These are phyloP conservation scores for Martensiomyces pterosporus DNA, from an alignment of 192 early-diverging fungal species.

Conservation along the genomic window DNA sequence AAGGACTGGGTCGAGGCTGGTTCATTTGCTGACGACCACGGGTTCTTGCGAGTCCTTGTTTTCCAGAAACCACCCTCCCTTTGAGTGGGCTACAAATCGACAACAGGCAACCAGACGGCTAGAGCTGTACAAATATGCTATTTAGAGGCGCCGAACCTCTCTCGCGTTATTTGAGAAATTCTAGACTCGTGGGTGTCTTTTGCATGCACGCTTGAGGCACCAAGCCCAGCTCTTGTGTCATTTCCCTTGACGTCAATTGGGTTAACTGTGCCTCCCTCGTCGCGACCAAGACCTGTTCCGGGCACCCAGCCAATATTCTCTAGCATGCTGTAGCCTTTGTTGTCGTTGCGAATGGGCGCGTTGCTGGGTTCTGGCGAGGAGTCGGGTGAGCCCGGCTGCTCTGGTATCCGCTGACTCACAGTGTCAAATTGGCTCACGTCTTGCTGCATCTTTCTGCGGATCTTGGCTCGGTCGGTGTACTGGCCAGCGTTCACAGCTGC, in stretches of 20 bases:
- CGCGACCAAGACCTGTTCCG: conserved; percentile 37
- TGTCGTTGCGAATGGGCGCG: conserved; percentile 14
- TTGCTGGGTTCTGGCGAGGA: too few species aligned
- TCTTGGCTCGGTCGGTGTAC: too few species aligned
- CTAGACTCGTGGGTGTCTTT: conserved; percentile 10
- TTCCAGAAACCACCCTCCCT: conserved; percentile 37
- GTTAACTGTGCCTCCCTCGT: conserved; percentile 16
- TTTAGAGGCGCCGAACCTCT: too few species aligned
- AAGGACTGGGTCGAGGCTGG: conserved; percentile 38
- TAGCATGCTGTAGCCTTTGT: conserved; percentile 32
- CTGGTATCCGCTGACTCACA: too few species aligned
- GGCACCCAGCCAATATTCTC: conserved; percentile 42
- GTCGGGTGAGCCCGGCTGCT: too few species aligned
- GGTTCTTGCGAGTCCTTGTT: conserved; percentile 58
- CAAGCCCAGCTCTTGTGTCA: conserved; percentile 20
- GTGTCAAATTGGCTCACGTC: too few species aligned
- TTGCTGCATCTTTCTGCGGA: neutral
- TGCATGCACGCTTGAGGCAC: neutral
- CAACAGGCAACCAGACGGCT: too few species aligned
- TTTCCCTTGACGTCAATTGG: conserved; percentile 26
- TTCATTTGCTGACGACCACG: conserved; percentile 47
- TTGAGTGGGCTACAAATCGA: too few species aligned
- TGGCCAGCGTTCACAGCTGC: too few species aligned
- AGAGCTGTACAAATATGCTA: too few species aligned
- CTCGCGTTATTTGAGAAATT: conserved; percentile 19